Evolutionary conservation across 805 yeast genomes (phyloP).

Genomic region (Candida fluviatilis): DNA sequence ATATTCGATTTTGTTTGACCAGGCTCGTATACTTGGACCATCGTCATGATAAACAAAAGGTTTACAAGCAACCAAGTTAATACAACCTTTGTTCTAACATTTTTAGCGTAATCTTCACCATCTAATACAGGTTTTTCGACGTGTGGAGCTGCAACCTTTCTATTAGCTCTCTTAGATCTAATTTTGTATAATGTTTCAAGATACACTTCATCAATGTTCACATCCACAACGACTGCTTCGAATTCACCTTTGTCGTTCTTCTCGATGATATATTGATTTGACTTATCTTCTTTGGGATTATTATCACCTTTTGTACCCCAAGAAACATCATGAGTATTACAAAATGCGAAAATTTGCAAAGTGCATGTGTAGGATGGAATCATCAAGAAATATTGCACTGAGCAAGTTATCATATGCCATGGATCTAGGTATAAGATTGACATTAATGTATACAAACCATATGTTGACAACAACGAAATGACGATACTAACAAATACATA

Average conservation of each 20-base stretch:
- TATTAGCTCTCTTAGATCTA: conserved; percentile 64
- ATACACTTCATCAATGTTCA: conserved; percentile 80
- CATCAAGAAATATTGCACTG: conserved; percentile 82
- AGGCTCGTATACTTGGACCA: conserved; percentile 75
- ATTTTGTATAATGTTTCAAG: conserved; percentile 70
- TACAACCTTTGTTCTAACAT: conserved; percentile 93
- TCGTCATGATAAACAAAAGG: conserved; percentile 76
- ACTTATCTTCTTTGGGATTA: conserved; percentile 54
- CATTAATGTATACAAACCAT: conserved; percentile 81
- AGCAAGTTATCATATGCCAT: conserved; percentile 90
- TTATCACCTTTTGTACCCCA: conserved; percentile 99
- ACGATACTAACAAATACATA: conserved; percentile 70
- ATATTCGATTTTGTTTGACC: conserved; percentile 57
- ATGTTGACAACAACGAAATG: conserved; percentile 82
- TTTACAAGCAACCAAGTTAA: conserved; percentile 88
- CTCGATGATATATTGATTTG: conserved; percentile 78
- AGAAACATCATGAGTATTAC: conserved; percentile 96
- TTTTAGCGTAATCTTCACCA: conserved; percentile 87
- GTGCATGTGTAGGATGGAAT: conserved; percentile 91
- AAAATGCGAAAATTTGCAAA: conserved; percentile 91
- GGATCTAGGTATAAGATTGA: conserved; percentile 88
- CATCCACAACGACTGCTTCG: conserved; percentile 77
- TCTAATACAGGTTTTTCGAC: conserved; percentile 23
- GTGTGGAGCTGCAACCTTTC: conserved; percentile 39
- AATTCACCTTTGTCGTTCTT: conserved; percentile 74